Evolutionary conservation across 148 eudicot genomes (phyloP), one percentile per base, ranked within the genome.

Genomic region (Fagopyrum tataricum): DNA sequence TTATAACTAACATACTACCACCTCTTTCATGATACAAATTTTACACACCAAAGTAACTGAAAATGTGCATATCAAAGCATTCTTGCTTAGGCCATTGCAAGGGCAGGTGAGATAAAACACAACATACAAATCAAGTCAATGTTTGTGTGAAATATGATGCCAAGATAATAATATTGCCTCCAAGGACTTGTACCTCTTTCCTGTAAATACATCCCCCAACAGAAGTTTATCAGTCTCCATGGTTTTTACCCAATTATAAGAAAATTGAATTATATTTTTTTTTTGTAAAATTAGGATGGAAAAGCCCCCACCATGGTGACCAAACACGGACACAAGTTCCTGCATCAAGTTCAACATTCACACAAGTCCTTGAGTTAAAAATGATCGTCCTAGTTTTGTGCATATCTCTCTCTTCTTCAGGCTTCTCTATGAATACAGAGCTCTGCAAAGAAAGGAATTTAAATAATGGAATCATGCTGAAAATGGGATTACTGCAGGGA

Each of bases 321-420:
- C 87, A 82, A 77, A 94, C 71, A 51, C 90, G 84, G 59, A 94
- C 80, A 67, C 81, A 43, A 74, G 76, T 85, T 58, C 91, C 93
- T 41, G 81, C 84, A 77, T 89, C 98, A 71, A 94, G 85, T 73
- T 94, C 97, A 66, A 94, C 84, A 73, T 87, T 88, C 59, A 75
- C 77, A 58, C 96, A 94, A 74, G 82, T 78, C 79, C 89, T 88
- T 14, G 91, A 76, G 82, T 74, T 89, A 79, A 89, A 94, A 72
- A 94, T 85, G 78, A 94, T 49, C 5, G 83, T 88, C 85, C 81
- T 79, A 24, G 37, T 59, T 59, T 76, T 76, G 79, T 78, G 86
- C 42, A 79, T 73, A 56, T 72, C 70, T 40, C 15, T 75, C 77
- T 78, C 79, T 46, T 56, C 77, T 13, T 73, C 83, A 55, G 76